Evolutionary conservation across 805 yeast genomes (phyloP), one percentile per base, ranked within the genome.

Genomic region (Ogataea saltuana): DNA sequence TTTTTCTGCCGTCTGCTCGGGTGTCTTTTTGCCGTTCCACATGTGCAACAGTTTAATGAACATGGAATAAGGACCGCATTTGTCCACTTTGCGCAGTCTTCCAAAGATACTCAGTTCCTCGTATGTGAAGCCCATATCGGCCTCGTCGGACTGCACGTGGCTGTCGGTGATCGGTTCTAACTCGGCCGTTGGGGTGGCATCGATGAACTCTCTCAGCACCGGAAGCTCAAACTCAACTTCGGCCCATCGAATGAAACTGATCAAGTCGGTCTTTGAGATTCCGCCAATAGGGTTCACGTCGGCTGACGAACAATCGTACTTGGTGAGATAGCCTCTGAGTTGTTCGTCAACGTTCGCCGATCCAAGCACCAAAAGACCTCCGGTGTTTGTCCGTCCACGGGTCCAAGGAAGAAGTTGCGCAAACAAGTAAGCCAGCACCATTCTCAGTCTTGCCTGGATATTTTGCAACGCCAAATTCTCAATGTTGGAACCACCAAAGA

Each of bases 271-370:
- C 62, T 93, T 93, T 12, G 99, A 91, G 32, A 93, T 88, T 26
- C 97, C 96, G n/a, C 99, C 99, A 53, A 93, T 95, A 20, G 99
- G 99, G 61, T 93, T 93, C 47, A 93, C 79, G 68, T 93, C 99
- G 1, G 99, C 99, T 13, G 95, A 83, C 3, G 98, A 90, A 64
- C 97, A 89, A 64, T 93, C 99, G 65, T 93, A 93, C 62, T 93
- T 93, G 8, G 99, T 93, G 59, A 93, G 71, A 59, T 93, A 93
- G 0, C 99, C 99, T 47, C 99, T 74, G 46, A 93, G 69, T 56
- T 96, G 89, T 63, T 93, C 99, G 65, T 93, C 99, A 11, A 93
- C 99, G 61, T 93, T 93, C 3, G 98, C 97, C 58, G 95, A 84
- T 1, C 99, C 99, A 39, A 93, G 72, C 6, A 93, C 99, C 29